Conservation (phyloP, 140 eudicot species). For the Stevia rebaudiana region DNA sequence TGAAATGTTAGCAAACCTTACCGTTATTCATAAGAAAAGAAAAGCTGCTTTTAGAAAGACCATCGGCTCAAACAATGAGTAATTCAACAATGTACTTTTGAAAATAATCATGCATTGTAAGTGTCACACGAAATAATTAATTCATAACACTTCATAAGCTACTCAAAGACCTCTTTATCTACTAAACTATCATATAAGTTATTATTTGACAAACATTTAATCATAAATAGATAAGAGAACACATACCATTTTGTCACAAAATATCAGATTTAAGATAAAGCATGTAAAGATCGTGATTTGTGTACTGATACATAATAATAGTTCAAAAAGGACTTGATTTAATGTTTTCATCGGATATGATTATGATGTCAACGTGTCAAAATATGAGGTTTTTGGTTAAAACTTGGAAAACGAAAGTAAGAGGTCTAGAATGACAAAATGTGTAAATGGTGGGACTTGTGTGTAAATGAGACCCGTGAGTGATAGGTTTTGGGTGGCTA, state of each 20-base stretch:
- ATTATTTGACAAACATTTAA: background rate
- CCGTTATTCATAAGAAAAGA: too few species aligned
- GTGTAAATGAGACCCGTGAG: constrained; percentile 35
- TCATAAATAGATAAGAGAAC: background rate
- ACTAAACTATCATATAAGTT: background rate
- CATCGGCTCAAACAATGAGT: too few species aligned
- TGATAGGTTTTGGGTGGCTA: constrained; percentile 27
- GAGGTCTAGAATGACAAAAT: constrained; percentile 3
- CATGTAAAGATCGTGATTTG: background rate
- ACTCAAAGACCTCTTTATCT: background rate
- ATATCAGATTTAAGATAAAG: background rate
- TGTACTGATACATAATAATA: background rate
- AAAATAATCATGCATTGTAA: too few species aligned
- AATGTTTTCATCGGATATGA: background rate
- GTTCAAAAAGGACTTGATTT: background rate
- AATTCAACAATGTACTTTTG: too few species aligned
- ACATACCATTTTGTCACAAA: background rate
- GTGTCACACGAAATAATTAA: too few species aligned
- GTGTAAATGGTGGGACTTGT: background rate
- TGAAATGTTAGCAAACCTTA: too few species aligned
- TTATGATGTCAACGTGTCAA: constrained; percentile 3
- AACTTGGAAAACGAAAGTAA: background rate
- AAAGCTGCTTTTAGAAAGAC: too few species aligned
- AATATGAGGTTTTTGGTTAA: background rate
- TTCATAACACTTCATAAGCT: background rate